Evolutionary conservation across 2,329 filamentous ascomycete genomes (phyloP).

Genomic region (Diaporthe batatas): DNA sequence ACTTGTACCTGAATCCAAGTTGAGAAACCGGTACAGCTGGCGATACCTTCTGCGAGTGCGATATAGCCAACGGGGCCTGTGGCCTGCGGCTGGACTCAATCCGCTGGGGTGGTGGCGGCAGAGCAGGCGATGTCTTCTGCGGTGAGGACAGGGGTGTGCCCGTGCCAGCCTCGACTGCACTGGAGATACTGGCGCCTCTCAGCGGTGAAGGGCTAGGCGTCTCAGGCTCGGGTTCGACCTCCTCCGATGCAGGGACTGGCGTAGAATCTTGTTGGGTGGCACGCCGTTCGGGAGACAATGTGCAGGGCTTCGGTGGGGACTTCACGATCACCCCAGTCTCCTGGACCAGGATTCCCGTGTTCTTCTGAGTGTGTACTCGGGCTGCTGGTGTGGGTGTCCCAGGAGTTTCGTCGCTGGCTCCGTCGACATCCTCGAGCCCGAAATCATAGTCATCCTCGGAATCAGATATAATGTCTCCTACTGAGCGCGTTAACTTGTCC

Average conservation of each 20-base stretch:
- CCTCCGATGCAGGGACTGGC: slow-evolving; percentile 27
- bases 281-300: background rate
- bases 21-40: slow-evolving; percentile 43
- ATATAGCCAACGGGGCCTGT: slow-evolving; percentile 49
- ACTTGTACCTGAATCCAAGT: slow-evolving; percentile 49
- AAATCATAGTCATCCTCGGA: slow-evolving; percentile 60
- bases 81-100: slow-evolving; percentile 48
- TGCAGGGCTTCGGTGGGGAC: slow-evolving; percentile 2
- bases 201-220: slow-evolving; percentile 37
- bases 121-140: slow-evolving; percentile 41
- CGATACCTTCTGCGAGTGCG: slow-evolving; percentile 39
- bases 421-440: slow-evolving; percentile 46
- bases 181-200: slow-evolving; percentile 35
- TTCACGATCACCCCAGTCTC: background rate
- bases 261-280: slow-evolving; percentile 23
- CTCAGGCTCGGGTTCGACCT: slow-evolving; percentile 38
- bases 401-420: slow-evolving; percentile 42
- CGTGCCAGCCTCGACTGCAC: slow-evolving; percentile 39
- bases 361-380: slow-evolving; percentile 28
- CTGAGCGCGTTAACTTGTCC: slow-evolving; percentile 5
- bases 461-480: slow-evolving; percentile 61
- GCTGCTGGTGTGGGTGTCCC: slow-evolving; percentile 46
- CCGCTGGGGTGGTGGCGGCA: slow-evolving; percentile 41
- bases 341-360: background rate
- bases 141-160: slow-evolving; percentile 44